These are phyloP conservation scores for Pleurostoma richardsiae DNA, from an alignment of 2,329 filamentous ascomycete species.

Conservation along the genomic window DNA sequence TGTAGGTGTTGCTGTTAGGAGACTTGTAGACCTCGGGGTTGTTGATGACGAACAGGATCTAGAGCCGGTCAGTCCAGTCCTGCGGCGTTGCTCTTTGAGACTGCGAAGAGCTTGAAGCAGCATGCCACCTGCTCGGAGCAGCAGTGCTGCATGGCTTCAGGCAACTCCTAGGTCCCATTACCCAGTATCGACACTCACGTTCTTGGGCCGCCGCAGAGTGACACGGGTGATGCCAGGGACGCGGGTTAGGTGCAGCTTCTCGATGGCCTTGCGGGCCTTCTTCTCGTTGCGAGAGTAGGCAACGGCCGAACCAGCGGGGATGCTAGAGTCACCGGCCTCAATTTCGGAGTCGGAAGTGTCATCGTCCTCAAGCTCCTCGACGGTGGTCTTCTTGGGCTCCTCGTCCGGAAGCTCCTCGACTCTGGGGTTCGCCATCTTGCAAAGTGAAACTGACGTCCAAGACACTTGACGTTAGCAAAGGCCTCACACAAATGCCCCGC, in stretches of 20 bases:
- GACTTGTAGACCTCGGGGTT: conserved; percentile 99
- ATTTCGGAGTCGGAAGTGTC: conserved; percentile 72
- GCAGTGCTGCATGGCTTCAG: too few relatives aligned
- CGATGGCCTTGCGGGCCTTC: conserved; percentile 99
- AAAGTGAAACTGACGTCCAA: not conserved
- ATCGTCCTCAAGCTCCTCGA: conserved; percentile 68
- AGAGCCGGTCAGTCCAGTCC: conserved; percentile 10
- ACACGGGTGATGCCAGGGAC: conserved; percentile 97
- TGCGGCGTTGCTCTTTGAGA: not conserved
- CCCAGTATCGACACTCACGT: conserved; percentile 60
- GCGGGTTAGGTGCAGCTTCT: conserved; percentile 95
- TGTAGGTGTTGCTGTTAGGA: conserved; percentile 98
- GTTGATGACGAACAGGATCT: conserved; percentile 99
- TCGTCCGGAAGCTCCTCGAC: conserved; percentile 97
- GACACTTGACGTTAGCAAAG: not conserved
- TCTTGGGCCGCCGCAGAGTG: conserved; percentile 96
- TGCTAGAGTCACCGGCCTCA: conserved; percentile 60
- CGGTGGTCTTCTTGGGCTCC: conserved; percentile 74
- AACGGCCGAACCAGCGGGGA: conserved; percentile 81
- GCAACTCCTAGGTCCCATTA: not conserved
- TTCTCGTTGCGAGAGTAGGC: conserved; percentile 99
- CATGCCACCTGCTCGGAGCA: not conserved
- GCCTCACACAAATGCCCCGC: not conserved
- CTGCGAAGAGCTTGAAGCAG: not conserved
- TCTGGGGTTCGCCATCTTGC: conserved; percentile 91